A percentile compares a stretch with the other conserved stretches of the same genome.
phyloP scores from a whole-genome alignment of 1,284 basidiomycete species.

The Cutaneotrichosporon sp. region DNA sequence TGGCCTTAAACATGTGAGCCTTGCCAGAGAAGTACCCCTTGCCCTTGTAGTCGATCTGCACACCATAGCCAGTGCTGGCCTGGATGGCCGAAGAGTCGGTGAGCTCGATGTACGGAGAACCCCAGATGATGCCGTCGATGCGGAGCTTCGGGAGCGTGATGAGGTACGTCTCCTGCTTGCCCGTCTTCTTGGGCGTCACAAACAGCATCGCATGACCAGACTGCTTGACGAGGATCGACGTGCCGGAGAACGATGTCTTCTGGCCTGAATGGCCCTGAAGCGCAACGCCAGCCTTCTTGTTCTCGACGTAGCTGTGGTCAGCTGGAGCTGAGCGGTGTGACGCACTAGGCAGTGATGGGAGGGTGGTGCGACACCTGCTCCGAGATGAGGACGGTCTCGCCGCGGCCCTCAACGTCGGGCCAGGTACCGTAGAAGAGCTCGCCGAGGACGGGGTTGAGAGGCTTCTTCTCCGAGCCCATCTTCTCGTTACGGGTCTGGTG shows the following conservation, averaged over 20 bases:
- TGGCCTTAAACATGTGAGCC: conserved; percentile 87
- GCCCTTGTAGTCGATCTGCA: conserved; percentile 86
- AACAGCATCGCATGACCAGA: conserved; percentile 88
- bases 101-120: conserved; percentile 69
- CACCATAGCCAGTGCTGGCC: conserved; percentile 69
- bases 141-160: conserved; percentile 84
- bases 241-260: conserved; percentile 73
- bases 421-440: conserved; percentile 93
- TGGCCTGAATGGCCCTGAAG: conserved; percentile 91
- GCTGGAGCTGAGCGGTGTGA: neutral
- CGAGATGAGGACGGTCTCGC: conserved; percentile 81
- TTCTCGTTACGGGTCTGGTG: conserved; percentile 74
- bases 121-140: conserved; percentile 59
- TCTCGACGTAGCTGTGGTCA: conserved; percentile 68
- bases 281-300: conserved; percentile 72
- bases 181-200: conserved; percentile 61
- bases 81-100: conserved; percentile 80
- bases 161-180: conserved; percentile 70
- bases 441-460: conserved; percentile 92
- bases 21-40: conserved; percentile 94
- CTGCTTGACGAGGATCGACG: conserved; percentile 88
- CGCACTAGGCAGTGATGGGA: conserved; percentile 63
- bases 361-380: conserved; percentile 98
- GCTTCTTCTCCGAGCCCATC: conserved; percentile 97
- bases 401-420: conserved; percentile 75